Conservation (phyloP, 352 stramenopile genomes). For the Phytopythium litorale region DNA sequence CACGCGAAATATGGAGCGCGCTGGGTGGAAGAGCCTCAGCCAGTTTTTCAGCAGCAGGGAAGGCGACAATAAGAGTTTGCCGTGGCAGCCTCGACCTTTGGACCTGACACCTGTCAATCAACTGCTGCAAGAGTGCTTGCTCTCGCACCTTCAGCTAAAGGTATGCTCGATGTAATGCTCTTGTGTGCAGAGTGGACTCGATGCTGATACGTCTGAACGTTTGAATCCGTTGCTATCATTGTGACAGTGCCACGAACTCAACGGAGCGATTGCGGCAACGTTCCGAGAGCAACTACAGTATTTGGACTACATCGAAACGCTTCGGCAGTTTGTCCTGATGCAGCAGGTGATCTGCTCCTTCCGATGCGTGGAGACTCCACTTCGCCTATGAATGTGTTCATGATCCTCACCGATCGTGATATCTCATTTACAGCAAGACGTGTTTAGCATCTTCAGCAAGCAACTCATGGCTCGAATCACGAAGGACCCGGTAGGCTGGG, state of each 20-base stretch:
- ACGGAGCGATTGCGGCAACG: conserved; percentile 39
- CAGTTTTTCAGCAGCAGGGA: no score
- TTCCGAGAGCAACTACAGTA: conserved; percentile 53
- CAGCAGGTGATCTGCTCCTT: conserved; percentile 35
- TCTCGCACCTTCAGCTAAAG: conserved; percentile 13
- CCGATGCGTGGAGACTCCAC: background rate
- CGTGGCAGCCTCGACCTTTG: background rate
- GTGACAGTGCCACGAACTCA: conserved; percentile 43
- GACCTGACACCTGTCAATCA: background rate
- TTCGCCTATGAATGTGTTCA: background rate
- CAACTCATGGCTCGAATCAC: conserved; percentile 53
- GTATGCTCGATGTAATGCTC: conserved; percentile 2
- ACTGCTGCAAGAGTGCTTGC: background rate
- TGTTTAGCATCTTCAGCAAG: conserved; percentile 44
- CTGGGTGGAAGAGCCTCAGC: background rate
- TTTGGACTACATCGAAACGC: conserved; percentile 40
- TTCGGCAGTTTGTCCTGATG: conserved; percentile 71
- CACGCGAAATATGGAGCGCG: background rate
- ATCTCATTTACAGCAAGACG: conserved; percentile 47
- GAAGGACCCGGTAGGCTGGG: conserved; percentile 49
- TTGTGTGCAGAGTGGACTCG: background rate
- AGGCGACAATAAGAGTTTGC: background rate
- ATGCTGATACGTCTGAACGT: background rate
- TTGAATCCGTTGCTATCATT: background rate
- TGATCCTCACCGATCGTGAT: background rate